Evolutionary conservation across 169 alveolate genomes (phyloP).

Genomic region (Eimeria maxima): DNA sequence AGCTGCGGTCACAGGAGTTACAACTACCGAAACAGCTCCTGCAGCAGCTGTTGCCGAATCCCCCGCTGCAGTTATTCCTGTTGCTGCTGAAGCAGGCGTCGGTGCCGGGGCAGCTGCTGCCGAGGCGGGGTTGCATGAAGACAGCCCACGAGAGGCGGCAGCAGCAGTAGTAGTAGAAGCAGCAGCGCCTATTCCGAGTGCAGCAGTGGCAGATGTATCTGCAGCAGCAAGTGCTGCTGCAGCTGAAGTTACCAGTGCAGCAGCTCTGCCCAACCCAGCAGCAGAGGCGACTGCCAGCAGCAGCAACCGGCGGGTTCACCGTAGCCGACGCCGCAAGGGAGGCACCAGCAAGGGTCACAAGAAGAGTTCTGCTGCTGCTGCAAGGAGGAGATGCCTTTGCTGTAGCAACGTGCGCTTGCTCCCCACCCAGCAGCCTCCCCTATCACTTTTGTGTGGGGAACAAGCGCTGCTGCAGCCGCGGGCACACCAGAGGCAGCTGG

Average conservation of each 20-base stretch:
- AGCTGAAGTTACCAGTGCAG: background rate
- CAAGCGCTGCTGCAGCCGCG: constrained; percentile 37
- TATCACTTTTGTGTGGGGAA: constrained; percentile 34
- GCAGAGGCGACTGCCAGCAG: background rate
- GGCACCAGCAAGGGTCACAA: constrained; percentile 12
- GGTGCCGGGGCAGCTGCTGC: constrained; percentile 12
- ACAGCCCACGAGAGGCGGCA: background rate
- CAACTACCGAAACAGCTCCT: background rate
- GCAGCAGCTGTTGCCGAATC: background rate
- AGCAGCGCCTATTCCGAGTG: background rate
- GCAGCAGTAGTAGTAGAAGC: background rate
- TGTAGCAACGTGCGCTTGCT: constrained; percentile 27
- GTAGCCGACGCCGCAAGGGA: constrained; percentile 56
- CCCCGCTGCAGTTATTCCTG: background rate
- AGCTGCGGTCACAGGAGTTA: background rate
- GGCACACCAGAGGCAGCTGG: constrained; percentile 38
- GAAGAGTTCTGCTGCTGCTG: constrained; percentile 13
- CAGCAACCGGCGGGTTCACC: constrained; percentile 24
- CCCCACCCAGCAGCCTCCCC: background rate
- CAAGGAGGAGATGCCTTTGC: constrained; percentile 27
- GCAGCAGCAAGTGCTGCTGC: background rate
- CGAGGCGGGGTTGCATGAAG: background rate
- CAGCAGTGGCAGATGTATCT: background rate
- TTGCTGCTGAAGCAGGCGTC: background rate
- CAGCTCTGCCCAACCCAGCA: background rate